phyloP scores from a whole-genome alignment of 768 basidiomycete genomes.

The Serendipita sp. region DNA sequence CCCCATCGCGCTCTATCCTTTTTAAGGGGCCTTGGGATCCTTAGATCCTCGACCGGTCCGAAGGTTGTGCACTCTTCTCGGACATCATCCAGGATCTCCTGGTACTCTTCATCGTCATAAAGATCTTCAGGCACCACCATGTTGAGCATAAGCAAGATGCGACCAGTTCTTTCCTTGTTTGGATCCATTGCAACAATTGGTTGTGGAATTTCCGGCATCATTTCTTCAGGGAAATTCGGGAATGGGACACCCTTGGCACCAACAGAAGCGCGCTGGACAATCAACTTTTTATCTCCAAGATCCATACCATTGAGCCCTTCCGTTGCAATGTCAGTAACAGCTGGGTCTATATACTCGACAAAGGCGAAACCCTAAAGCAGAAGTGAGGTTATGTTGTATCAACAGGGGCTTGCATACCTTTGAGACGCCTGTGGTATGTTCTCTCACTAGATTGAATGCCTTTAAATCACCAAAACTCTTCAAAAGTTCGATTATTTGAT shows the following conservation, averaged over 20 bases:
- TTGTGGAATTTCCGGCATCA: slow-evolving; percentile 67
- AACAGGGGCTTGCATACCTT: slow-evolving; percentile 38
- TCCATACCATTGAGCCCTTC: slow-evolving; percentile 96
- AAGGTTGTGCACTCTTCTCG: slow-evolving; percentile 75
- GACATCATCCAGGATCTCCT: slow-evolving; percentile 87
- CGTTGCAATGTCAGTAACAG: slow-evolving; percentile 87
- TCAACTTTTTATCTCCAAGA: slow-evolving; percentile 84
- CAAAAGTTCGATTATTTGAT: slow-evolving; percentile 93
- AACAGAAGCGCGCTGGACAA: slow-evolving; percentile 91
- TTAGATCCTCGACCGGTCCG: slow-evolving; percentile 66
- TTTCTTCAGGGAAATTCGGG: slow-evolving; percentile 46
- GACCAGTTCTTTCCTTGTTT: slow-evolving; percentile 31
- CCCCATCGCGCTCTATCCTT: slow-evolving; percentile 71
- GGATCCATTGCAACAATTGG: slow-evolving; percentile 71
- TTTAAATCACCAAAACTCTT: slow-evolving; percentile 96
- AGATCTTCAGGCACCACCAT: slow-evolving; percentile 96
- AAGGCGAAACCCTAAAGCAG: slow-evolving; percentile 81
- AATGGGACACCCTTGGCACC: slow-evolving; percentile 68
- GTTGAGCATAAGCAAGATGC: slow-evolving; percentile 93
- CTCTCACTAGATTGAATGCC: slow-evolving; percentile 95
- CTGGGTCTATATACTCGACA: slow-evolving; percentile 88
- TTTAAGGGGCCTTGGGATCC: slow-evolving; percentile 78
- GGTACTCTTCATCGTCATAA: slow-evolving; percentile 76
- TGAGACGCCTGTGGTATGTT: slow-evolving; percentile 72
- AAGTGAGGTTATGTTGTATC: neutral